Percentiles rank a stretch among this genome's conserved stretches.
These are phyloP conservation scores for Ocimum tenuiflorum DNA, from an alignment of 257 asterid species.

Conservation along the genomic window DNA sequence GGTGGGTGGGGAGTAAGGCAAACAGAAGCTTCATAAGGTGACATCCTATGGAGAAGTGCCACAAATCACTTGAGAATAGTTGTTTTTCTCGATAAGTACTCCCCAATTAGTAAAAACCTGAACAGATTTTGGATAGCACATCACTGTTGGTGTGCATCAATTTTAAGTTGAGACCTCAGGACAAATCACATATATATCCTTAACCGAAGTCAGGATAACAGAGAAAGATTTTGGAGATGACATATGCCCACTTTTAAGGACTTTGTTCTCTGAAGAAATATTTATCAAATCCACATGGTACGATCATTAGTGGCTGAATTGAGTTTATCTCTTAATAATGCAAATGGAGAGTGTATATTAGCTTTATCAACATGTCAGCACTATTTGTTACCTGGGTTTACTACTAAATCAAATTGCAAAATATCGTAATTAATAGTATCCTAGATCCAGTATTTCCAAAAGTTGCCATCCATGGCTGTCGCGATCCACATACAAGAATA, in stretches of 20 bases:
- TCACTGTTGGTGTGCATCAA: not conserved
- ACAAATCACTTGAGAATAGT: not conserved
- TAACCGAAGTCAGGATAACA: not conserved
- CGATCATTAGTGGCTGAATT: not conserved
- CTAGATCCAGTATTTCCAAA: not conserved
- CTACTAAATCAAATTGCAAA: not conserved
- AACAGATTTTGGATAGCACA: not conserved
- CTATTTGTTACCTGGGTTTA: not conserved
- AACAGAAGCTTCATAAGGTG: not conserved
- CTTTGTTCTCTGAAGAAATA: too few relatives aligned
- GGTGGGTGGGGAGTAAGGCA: not conserved
- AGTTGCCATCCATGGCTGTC: not conserved
- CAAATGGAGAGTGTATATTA: not conserved
- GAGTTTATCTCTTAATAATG: not conserved
- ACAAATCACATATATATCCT: not conserved
- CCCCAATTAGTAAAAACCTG: not conserved
- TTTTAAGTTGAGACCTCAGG: constrained; percentile 3
- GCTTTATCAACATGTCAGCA: not conserved
- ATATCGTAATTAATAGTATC: not conserved
- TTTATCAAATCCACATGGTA: not conserved
- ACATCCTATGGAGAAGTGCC: constrained; percentile 4
- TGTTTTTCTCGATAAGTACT: not conserved
- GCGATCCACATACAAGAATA: constrained; percentile 1
- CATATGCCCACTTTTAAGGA: too few relatives aligned
- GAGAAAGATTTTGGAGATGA: not conserved